Conservation (phyloP, 140 eudicot genomes). For the Senecio squalidus region DNA sequence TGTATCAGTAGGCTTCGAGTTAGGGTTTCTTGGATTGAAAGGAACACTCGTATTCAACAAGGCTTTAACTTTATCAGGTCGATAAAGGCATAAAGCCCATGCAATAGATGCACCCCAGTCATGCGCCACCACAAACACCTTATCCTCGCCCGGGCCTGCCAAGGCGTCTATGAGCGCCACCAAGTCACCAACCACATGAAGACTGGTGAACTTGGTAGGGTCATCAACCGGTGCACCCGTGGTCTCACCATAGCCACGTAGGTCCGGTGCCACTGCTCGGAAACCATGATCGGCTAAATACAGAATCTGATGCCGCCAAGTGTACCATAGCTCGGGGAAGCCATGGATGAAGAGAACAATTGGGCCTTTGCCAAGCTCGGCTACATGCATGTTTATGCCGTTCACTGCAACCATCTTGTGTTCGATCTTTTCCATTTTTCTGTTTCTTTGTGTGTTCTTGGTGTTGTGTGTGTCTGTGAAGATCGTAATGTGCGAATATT, state of each 20-base stretch:
- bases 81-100: constrained; percentile 51
- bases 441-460: too few species aligned
- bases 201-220: constrained; percentile 38
- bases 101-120: constrained; percentile 67
- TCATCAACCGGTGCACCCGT: constrained; percentile 43
- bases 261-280: constrained; percentile 65
- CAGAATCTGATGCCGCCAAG: constrained; percentile 79
- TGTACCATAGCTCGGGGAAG: constrained; percentile 83
- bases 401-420: constrained; percentile 38
- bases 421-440: constrained; percentile 37
- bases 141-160: constrained; percentile 23
- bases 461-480: not conserved
- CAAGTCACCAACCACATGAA: constrained; percentile 55
- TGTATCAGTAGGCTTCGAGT: constrained; percentile 14
- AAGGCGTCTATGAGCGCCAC: constrained; percentile 36
- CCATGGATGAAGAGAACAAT: constrained; percentile 62
- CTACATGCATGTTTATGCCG: constrained; percentile 58
- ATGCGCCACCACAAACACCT: constrained; percentile 68
- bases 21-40: constrained; percentile 36
- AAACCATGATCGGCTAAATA: constrained; percentile 50
- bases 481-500: too few species aligned
- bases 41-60: constrained; percentile 59
- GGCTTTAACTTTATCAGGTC: constrained; percentile 64
- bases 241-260: constrained; percentile 73
- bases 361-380: constrained; percentile 55